Evolutionary conservation across 768 basidiomycete genomes (phyloP).

Genomic region (Boletus rubescentipes): DNA sequence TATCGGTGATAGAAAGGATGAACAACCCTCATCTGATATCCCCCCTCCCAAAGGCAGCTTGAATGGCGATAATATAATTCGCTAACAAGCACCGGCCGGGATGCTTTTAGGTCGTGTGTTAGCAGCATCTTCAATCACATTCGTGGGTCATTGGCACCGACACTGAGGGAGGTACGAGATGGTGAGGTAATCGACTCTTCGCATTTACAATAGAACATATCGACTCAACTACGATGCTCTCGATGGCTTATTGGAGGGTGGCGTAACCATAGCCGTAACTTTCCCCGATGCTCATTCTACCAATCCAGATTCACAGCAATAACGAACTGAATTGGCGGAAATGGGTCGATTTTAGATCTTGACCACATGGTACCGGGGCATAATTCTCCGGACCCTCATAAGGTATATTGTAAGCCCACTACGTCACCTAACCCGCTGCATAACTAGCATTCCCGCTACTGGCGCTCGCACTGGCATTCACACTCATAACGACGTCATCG

Average conservation of each 20-base stretch:
- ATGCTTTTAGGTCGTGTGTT: background rate
- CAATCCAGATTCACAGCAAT: no score
- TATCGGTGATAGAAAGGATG: background rate
- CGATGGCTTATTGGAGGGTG: background rate
- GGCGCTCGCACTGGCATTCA: no score
- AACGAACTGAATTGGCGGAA: background rate
- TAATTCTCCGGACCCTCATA: no score
- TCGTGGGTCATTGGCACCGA: no score
- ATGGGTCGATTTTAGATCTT: background rate
- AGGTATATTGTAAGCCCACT: no score
- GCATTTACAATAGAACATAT: background rate
- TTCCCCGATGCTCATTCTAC: no score
- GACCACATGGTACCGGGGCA: no score
- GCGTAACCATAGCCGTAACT: background rate
- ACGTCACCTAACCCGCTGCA: no score
- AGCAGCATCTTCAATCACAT: no score
- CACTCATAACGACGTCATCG: no score
- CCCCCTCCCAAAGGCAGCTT: background rate
- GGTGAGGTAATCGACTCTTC: background rate
- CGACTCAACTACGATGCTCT: background rate
- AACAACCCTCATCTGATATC: background rate
- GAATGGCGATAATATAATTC: background rate
- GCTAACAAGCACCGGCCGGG: background rate
- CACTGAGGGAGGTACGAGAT: no score
- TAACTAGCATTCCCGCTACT: no score